phyloP scores from a whole-genome alignment of 805 yeast genomes.

The Hemisphaericaspora nanyangensis region DNA sequence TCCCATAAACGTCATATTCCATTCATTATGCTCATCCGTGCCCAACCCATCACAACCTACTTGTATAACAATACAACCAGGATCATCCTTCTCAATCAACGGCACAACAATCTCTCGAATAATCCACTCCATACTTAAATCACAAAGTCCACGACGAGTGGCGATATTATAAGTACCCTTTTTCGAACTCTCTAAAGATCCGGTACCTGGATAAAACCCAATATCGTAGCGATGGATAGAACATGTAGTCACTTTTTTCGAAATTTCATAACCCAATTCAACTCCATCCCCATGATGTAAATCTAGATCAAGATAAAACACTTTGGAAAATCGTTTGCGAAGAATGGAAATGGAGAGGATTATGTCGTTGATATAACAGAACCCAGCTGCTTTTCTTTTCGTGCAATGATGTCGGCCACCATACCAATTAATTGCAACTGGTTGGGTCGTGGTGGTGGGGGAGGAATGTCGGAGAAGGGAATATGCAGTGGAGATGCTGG shows the following conservation, averaged over 20 bases:
- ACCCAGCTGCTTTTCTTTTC: constrained; percentile 57
- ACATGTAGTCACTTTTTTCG: constrained; percentile 54
- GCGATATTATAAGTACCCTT: constrained; percentile 50
- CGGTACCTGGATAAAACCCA: constrained; percentile 77
- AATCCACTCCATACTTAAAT: constrained; percentile 35
- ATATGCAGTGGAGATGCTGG: constrained; percentile 50
- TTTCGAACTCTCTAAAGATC: constrained; percentile 37
- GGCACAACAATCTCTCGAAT: constrained; percentile 43
- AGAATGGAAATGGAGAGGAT: constrained; percentile 52
- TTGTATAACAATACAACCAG: constrained; percentile 58
- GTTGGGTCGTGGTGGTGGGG: not conserved
- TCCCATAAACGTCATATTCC: constrained; percentile 63
- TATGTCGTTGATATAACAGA: constrained; percentile 71
- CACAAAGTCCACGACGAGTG: constrained; percentile 52
- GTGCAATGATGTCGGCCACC: constrained; percentile 77
- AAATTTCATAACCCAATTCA: constrained; percentile 55
- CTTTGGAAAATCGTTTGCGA: constrained; percentile 40
- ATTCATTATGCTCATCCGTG: constrained; percentile 60
- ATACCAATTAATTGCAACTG: constrained; percentile 62
- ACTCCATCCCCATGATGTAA: constrained; percentile 84
- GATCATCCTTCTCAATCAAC: constrained; percentile 29
- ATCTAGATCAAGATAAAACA: constrained; percentile 68
- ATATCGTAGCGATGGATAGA: constrained; percentile 61
- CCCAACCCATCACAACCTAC: constrained; percentile 74
- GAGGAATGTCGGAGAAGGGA: constrained; percentile 19